These are phyloP conservation scores for Phytophthora boehmeriae DNA, from an alignment of 352 stramenopile species.

Conservation along the genomic window DNA sequence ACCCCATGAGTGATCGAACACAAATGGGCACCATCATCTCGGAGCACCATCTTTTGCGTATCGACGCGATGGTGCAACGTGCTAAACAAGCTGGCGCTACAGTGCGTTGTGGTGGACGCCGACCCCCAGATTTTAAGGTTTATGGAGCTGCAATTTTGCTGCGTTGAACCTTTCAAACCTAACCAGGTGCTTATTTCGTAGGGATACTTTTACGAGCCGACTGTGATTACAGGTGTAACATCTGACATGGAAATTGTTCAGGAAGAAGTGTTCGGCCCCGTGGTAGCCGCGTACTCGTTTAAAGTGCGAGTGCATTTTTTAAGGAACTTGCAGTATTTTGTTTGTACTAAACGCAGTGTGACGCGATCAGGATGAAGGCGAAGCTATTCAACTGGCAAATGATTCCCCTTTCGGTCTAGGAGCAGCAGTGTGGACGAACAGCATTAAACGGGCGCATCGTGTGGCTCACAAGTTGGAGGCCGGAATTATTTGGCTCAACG, in stretches of 20 bases:
- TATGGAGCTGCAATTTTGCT: not conserved
- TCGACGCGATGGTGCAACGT: conserved; percentile 77
- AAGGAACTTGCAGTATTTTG: not conserved
- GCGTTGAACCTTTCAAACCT: not conserved
- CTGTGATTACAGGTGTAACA: conserved; percentile 83
- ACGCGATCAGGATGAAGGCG: conserved; percentile 52
- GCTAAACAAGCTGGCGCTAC: conserved; percentile 85
- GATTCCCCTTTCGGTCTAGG: conserved; percentile 83
- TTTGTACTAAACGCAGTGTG: conserved; percentile 9
- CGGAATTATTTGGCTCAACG: conserved; percentile 93
- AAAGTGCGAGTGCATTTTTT: conserved; percentile 15
- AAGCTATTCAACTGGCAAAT: conserved; percentile 82
- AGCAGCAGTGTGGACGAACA: conserved; percentile 84
- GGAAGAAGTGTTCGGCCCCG: conserved; percentile 90
- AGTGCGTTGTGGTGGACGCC: conserved; percentile 71
- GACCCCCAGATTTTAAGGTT: conserved; percentile 42
- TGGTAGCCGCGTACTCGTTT: conserved; percentile 62
- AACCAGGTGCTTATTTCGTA: conserved; percentile 9
- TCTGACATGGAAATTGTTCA: conserved; percentile 79
- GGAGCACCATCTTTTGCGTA: conserved; percentile 57
- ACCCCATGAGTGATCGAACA: conserved; percentile 51
- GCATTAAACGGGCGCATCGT: conserved; percentile 79
- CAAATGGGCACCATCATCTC: conserved; percentile 79
- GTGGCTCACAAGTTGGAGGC: conserved; percentile 84
- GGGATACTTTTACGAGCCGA: conserved; percentile 93